Percentiles rank a stretch among this genome's conserved stretches.
Evolutionary conservation across 495 filamentous ascomycete species (phyloP).

Genomic region (Hypoxylon cercidicola): DNA sequence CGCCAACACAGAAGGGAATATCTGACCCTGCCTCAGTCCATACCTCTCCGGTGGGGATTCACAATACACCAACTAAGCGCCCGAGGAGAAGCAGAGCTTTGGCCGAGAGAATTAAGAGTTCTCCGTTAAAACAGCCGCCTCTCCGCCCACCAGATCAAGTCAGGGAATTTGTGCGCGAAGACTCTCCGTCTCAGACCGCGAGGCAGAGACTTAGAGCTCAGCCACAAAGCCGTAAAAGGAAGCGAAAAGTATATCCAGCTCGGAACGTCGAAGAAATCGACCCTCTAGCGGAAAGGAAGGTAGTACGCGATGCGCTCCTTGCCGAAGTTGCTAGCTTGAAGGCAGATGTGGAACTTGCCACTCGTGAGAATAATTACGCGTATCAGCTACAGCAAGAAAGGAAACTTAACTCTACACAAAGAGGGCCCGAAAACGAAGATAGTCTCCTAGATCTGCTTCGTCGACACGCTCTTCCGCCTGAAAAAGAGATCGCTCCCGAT

Average conservation of each 20-base stretch:
- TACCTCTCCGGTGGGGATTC: slow-evolving; percentile 63
- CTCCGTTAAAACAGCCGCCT: slow-evolving; percentile 58
- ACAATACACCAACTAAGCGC: slow-evolving; percentile 61
- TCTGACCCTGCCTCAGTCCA: slow-evolving; percentile 60
- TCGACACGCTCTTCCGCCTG: slow-evolving; percentile 51
- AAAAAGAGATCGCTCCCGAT: slow-evolving; percentile 38
- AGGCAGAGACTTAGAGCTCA: slow-evolving; percentile 21
- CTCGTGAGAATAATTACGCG: slow-evolving; percentile 54
- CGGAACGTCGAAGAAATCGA: slow-evolving; percentile 52
- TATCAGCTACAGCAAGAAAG: slow-evolving; percentile 41
- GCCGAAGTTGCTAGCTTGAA: slow-evolving; percentile 51
- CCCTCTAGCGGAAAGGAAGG: slow-evolving; percentile 53
- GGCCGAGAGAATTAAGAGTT: slow-evolving; percentile 55
- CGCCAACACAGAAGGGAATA: slow-evolving; percentile 69
- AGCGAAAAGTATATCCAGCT: slow-evolving; percentile 38
- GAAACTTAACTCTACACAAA: slow-evolving; percentile 1
- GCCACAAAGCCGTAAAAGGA: slow-evolving; percentile 37
- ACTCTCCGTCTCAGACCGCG: slow-evolving; percentile 18
- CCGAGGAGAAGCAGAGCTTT: slow-evolving; percentile 51
- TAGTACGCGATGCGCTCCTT: slow-evolving; percentile 49
- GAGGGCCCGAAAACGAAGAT: slow-evolving; percentile 41
- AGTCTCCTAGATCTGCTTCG: slow-evolving; percentile 51
- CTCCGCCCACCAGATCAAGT: slow-evolving; percentile 31
- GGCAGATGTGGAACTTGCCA: slow-evolving; percentile 49
- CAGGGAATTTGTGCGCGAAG: slow-evolving; percentile 8